Conservation (phyloP, 495 filamentous ascomycete genomes). For the Chaetomium cochliodes region DNA sequence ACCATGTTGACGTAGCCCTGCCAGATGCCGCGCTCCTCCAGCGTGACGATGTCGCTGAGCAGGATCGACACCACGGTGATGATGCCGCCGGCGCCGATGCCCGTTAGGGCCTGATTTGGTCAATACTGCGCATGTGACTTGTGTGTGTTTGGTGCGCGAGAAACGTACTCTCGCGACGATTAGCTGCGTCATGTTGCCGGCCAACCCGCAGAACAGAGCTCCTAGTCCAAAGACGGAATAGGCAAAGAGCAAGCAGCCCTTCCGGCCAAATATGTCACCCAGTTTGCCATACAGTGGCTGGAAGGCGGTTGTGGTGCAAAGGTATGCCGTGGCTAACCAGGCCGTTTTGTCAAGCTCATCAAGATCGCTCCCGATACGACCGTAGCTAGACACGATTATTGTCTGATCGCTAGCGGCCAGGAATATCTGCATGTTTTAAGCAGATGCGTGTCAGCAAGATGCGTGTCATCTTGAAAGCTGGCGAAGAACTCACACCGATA, state of each 20-base stretch:
- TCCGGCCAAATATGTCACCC: neutral
- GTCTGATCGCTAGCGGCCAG: conserved; percentile 1
- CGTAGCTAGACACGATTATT: neutral
- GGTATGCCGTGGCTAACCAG: conserved; percentile 3
- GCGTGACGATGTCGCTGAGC: neutral
- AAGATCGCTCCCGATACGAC: conserved; percentile 5
- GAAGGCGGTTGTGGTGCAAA: neutral
- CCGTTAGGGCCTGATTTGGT: neutral
- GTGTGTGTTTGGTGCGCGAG: neutral
- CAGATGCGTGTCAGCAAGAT: neutral
- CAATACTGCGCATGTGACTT: neutral
- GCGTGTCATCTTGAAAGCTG: neutral
- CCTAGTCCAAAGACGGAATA: neutral
- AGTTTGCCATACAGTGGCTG: neutral
- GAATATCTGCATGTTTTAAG: neutral
- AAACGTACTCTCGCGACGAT: neutral
- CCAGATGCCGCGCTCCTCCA: neutral
- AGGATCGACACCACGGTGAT: neutral
- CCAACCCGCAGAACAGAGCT: neutral
- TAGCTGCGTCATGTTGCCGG: neutral
- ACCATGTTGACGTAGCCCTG: neutral
- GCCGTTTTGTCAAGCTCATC: neutral
- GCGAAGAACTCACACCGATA: neutral
- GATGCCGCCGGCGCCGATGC: conserved; percentile 1
- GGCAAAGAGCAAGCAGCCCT: neutral